phyloP scores from a whole-genome alignment of 192 early-diverging fungal genomes.

The Rhizoclosmatium sp. region DNA sequence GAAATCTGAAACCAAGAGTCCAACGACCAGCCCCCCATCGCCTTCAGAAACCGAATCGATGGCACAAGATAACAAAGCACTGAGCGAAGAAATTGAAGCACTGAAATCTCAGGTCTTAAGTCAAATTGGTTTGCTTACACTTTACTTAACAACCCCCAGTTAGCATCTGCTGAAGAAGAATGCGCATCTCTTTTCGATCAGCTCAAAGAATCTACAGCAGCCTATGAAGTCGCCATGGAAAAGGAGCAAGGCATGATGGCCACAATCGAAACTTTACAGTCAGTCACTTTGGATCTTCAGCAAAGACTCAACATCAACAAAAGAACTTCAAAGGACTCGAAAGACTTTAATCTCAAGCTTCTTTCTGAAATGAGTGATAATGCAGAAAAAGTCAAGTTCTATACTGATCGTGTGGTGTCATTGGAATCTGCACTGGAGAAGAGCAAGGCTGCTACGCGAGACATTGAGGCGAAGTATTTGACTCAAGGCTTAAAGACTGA shows the following conservation, averaged over 20 bases:
- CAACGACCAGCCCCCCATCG: background rate
- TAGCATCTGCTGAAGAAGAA: background rate
- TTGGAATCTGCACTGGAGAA: background rate
- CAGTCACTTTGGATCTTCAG: too few relatives aligned
- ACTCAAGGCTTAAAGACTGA: background rate
- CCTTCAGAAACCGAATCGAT: background rate
- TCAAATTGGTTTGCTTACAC: background rate
- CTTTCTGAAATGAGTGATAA: too few relatives aligned
- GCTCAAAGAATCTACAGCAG: background rate
- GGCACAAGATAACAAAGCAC: background rate
- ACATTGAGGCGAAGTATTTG: constrained; percentile 15
- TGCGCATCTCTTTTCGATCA: background rate
- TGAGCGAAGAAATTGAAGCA: background rate
- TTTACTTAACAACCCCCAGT: background rate
- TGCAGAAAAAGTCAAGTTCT: too few relatives aligned
- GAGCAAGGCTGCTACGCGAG: background rate
- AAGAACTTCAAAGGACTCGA: too few relatives aligned
- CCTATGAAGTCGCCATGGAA: too few relatives aligned
- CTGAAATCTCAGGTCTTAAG: background rate
- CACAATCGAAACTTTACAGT: too few relatives aligned
- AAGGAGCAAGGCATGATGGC: too few relatives aligned
- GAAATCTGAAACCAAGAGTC: background rate
- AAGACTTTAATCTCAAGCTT: too few relatives aligned
- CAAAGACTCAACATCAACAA: too few relatives aligned
- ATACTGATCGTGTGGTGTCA: background rate